These are phyloP conservation scores for Neocucurbitaria cava DNA, from an alignment of 2,329 filamentous ascomycete genomes.

Conservation along the genomic window DNA sequence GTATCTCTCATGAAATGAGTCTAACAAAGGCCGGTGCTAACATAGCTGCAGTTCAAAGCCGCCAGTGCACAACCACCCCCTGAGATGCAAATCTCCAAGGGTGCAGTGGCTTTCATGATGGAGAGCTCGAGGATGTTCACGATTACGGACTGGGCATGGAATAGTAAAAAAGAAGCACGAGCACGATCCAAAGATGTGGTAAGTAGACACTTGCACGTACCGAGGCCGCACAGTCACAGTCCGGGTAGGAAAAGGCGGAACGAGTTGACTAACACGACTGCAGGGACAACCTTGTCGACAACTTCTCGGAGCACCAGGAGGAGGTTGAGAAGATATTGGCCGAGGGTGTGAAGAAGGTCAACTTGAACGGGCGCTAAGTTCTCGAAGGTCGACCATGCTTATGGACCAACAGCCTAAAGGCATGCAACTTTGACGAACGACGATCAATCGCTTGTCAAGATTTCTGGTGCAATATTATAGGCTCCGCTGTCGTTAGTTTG, in stretches of 20 bases:
- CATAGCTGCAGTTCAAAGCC: slow-evolving; percentile 53
- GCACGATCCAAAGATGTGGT: slow-evolving; percentile 57
- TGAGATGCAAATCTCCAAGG: slow-evolving; percentile 51
- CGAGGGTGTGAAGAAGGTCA: slow-evolving; percentile 37
- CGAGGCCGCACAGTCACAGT: neutral
- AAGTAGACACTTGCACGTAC: slow-evolving; percentile 5
- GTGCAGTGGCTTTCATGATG: slow-evolving; percentile 71
- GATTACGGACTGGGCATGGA: slow-evolving; percentile 47
- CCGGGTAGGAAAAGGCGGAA: neutral
- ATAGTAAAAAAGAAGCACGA: slow-evolving; percentile 55
- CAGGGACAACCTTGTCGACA: slow-evolving; percentile 59
- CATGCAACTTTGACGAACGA: neutral
- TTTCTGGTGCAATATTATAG: neutral
- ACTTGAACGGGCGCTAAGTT: neutral
- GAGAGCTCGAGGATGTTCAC: slow-evolving; percentile 55
- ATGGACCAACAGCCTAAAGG: neutral
- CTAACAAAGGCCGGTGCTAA: neutral
- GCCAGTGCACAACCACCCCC: slow-evolving; percentile 57
- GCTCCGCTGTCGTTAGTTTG: neutral
- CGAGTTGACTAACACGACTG: slow-evolving; percentile 5
- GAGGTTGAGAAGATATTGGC: slow-evolving; percentile 56
- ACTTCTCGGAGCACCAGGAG: slow-evolving; percentile 57
- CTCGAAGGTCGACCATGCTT: neutral
- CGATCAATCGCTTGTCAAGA: neutral
- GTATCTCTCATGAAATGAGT: neutral